Base-by-base conservation (phyloP, 371 early-diverging fungal species). In the Zancudomyces culisetae region DNA sequence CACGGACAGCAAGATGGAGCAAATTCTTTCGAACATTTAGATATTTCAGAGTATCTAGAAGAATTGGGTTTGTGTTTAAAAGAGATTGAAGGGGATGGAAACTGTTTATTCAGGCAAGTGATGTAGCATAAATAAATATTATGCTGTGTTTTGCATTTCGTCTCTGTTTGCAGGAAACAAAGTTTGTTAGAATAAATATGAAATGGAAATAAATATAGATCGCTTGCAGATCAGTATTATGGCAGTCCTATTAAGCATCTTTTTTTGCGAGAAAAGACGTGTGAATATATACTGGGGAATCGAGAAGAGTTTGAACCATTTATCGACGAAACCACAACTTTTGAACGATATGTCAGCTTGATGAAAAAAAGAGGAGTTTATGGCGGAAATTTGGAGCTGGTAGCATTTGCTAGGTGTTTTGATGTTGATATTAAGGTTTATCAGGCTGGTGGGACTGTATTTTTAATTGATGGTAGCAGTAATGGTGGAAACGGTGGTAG, bases 351-450 rank as follows among this genome's bases (percentile, higher is more conserved):
- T 49, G 53, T 85, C 0, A 50, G 51, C n/a, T 65, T 73, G 18
- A 87, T 90, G 89, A 66, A 74, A 23, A 62, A 64, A n/a, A 61
- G 68, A 27, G 88, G 83, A 6, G 78, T 76, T 0, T 88, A 73
- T 64, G 88, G 84, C 20, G 86, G 85, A 13, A 85, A 90, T 58
- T 68, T 87, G 66, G 90, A 87, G 62, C 54, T 90, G 21, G 87
- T 79, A 1, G 87, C 83, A 0, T 86, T 81, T 70, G 82, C 88
- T 2, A 71, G 80, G 23, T 53, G 75, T 43, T 67, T 70, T 43
- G 49, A 59, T 1, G 72, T 81, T 12, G 76, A 83, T 56, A 79
- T 90, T 52, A 75, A 75, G 55, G 80, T 90, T 2, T 85, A 90
- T 58, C 89, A 87, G 53, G 68, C 76, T 1, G 85, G 85, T 2